Percentiles rank a stretch among this genome's conserved stretches.
These are phyloP conservation scores for Candida gigantensis DNA, from an alignment of 1,139 yeast genomes.

Conservation along the genomic window DNA sequence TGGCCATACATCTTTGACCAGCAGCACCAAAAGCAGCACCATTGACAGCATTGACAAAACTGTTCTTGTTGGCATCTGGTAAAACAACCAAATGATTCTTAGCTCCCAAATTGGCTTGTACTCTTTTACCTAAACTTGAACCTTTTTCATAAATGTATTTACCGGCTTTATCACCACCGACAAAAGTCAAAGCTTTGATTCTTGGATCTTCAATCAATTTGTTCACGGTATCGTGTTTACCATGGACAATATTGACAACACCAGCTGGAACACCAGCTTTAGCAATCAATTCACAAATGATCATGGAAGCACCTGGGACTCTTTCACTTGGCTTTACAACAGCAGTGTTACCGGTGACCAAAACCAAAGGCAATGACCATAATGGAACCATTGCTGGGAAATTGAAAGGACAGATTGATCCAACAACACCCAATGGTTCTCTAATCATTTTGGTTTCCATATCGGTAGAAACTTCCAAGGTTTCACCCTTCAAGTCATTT, in stretches of 20 bases:
- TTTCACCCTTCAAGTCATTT: slow-evolving; percentile 64
- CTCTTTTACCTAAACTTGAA: slow-evolving; percentile 70
- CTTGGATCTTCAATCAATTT: slow-evolving; percentile 74
- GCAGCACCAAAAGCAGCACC: slow-evolving; percentile 89
- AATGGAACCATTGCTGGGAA: slow-evolving; percentile 88
- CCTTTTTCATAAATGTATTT: slow-evolving; percentile 70
- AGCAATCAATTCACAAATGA: slow-evolving; percentile 70
- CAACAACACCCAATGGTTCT: slow-evolving; percentile 64
- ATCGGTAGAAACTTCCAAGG: slow-evolving; percentile 69
- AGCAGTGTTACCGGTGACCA: slow-evolving; percentile 78
- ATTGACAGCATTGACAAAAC: slow-evolving; percentile 64
- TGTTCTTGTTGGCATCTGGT: slow-evolving; percentile 71
- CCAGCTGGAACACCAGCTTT: slow-evolving; percentile 84
- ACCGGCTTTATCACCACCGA: slow-evolving; percentile 78
- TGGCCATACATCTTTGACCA: slow-evolving; percentile 85
- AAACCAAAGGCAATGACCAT: slow-evolving; percentile 76
- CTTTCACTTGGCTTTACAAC: slow-evolving; percentile 79
- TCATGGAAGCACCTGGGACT: slow-evolving; percentile 78
- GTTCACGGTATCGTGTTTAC: slow-evolving; percentile 75
- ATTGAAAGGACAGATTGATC: slow-evolving; percentile 74
- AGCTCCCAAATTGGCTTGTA: slow-evolving; percentile 78
- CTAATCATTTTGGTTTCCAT: slow-evolving; percentile 83
- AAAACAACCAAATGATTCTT: slow-evolving; percentile 74
- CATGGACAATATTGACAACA: slow-evolving; percentile 73
- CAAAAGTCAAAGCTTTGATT: slow-evolving; percentile 77